Base-by-base conservation (phyloP, 495 filamentous ascomycete species). In the Rostrohypoxylon terebratum region DNA sequence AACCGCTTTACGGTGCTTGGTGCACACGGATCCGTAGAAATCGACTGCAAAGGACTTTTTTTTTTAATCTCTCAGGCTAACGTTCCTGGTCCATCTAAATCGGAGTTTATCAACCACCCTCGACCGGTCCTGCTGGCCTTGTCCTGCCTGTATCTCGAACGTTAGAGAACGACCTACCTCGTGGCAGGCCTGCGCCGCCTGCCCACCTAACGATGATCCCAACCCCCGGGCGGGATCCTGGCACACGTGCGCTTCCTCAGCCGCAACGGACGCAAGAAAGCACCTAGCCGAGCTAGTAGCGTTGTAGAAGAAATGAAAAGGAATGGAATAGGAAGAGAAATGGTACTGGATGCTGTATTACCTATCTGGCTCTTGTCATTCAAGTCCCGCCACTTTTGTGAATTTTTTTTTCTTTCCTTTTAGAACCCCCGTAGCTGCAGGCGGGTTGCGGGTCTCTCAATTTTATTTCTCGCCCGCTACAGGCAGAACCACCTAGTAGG, bases 201-300 rank as follows among this genome's bases (percentile, higher is more conserved):
- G 57, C 50, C 71, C 44, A 59, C 62, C 38, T 72, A 72, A 72
- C 67, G 44, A 53, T 58, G 63, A 72, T 66, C 58, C 28, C 54
- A 51, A 34, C 59, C 71, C 66, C 66, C 57, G 50, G 66, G 58
- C 33, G 44, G 60, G 54, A 66, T 69, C 71, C 66, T 66, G 51
- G 23, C 51, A 63, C 66, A 70, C 66, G 62, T 74, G 62, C 62
- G 55, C 66, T 67, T 67, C 50, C 16, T 70, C 66, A 74, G 66
- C 66, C 71, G 71, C 71, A 73, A 73, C 40, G 55, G 55, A 65
- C 55, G 61, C 62, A 67, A 67, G 51, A 68, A 67, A 67, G 53
- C 54, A 68, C 69, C 63, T 59, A 63, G 36, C 63, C 48, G 69
- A 54, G 21, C 57, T 28, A 63, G 63, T 21, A 21, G 44, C 38